phyloP scores from a whole-genome alignment of 306 rosid species.

The Canavalia gladiata region DNA sequence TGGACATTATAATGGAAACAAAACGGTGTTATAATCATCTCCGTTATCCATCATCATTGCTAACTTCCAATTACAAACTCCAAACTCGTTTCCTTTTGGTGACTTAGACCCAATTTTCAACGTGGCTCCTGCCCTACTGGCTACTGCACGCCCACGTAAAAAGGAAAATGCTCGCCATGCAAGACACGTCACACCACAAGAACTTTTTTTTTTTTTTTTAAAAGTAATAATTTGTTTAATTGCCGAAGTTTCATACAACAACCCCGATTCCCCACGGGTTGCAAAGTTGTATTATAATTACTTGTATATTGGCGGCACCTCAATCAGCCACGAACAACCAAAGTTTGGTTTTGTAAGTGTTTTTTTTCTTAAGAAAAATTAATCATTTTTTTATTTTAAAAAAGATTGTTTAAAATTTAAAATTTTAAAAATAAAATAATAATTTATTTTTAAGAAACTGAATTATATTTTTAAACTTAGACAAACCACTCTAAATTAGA shows the following conservation, averaged over 20 bases:
- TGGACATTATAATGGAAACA: background rate
- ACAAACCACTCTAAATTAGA: background rate
- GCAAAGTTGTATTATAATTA: background rate
- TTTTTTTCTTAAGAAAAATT: too few species aligned
- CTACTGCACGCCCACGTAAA: background rate
- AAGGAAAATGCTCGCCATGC: constrained; percentile 13
- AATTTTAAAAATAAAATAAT: too few species aligned
- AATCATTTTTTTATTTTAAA: too few species aligned
- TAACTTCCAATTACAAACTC: constrained; percentile 41
- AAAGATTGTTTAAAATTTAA: too few species aligned
- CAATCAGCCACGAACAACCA: background rate
- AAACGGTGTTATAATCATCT: constrained; percentile 19
- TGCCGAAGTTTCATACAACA: background rate
- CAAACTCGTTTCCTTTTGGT: constrained; percentile 30
- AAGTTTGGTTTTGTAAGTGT: too few species aligned
- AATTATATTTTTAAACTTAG: background rate
- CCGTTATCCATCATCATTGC: constrained; percentile 13
- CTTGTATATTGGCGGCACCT: background rate
- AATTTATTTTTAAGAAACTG: background rate
- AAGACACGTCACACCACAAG: background rate
- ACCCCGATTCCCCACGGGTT: background rate
- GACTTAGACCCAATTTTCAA: constrained; percentile 29
- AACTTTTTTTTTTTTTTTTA: background rate
- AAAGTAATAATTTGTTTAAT: constrained; percentile 1
- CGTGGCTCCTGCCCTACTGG: background rate